These are phyloP conservation scores for Trichosporon sp. DNA, from an alignment of 1,284 basidiomycete species.

Conservation along the genomic window DNA sequence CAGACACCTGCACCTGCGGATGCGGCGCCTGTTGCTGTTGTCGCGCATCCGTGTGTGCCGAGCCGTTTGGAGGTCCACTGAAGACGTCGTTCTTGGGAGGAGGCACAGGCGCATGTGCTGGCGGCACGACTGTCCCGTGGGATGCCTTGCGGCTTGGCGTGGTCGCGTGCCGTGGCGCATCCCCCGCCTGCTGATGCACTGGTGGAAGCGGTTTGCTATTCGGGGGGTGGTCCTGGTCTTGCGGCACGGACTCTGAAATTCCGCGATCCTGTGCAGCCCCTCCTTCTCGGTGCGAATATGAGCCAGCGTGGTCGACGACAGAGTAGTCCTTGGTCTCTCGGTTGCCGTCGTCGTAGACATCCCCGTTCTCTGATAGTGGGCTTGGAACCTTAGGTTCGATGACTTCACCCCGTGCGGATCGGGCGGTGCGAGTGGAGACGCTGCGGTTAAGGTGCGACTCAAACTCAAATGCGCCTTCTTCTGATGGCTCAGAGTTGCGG, in stretches of 20 bases:
- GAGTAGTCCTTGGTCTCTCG: neutral
- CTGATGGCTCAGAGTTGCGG: slow-evolving; percentile 5
- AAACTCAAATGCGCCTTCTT: slow-evolving; percentile 38
- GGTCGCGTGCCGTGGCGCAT: slow-evolving; percentile 23
- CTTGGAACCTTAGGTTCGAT: slow-evolving; percentile 6
- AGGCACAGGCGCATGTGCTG: too few relatives aligned
- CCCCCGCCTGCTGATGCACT: slow-evolving; percentile 21
- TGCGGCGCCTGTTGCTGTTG: slow-evolving; percentile 1
- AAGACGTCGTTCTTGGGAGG: neutral
- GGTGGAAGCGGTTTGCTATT: too few relatives aligned
- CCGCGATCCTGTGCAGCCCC: neutral
- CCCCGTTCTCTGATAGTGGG: slow-evolving; percentile 9
- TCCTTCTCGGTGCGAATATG: too few relatives aligned
- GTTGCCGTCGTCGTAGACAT: neutral
- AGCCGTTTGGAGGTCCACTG: slow-evolving; percentile 14
- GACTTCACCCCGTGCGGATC: slow-evolving; percentile 31
- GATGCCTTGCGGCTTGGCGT: slow-evolving; percentile 31
- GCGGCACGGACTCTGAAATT: neutral
- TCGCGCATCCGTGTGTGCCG: neutral
- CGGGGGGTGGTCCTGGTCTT: too few relatives aligned
- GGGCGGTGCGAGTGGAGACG: slow-evolving; percentile 38
- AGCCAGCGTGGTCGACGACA: neutral
- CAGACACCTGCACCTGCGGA: slow-evolving; percentile 34
- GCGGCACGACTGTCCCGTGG: slow-evolving; percentile 4
- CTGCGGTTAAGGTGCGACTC: slow-evolving; percentile 38